A percentile compares a stretch with the other conserved stretches of the same genome.
Conservation (phyloP, 352 stramenopile genomes). For the Phytophthora crassamura region DNA sequence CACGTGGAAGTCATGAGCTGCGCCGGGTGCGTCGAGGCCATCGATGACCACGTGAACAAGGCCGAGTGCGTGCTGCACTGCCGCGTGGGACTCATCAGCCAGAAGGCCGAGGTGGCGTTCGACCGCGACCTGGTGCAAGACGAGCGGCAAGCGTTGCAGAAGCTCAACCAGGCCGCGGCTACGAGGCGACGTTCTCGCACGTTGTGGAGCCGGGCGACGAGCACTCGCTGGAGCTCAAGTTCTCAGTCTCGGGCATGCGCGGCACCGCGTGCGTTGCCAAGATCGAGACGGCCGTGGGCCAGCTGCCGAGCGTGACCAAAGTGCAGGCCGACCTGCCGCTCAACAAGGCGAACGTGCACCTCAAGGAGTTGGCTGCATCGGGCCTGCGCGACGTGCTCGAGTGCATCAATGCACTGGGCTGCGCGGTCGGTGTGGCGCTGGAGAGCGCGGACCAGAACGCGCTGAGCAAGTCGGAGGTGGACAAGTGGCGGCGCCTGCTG, state of each 20-base stretch:
- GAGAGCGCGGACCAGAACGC: conserved; percentile 68
- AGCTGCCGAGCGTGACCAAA: conserved; percentile 76
- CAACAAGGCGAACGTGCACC: conserved; percentile 79
- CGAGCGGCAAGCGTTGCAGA: conserved; percentile 50
- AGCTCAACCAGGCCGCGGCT: conserved; percentile 82
- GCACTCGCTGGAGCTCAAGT: conserved; percentile 84
- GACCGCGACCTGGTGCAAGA: conserved; percentile 73
- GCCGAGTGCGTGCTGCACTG: conserved; percentile 73
- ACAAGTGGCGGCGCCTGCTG: conserved; percentile 80
- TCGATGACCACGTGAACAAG: conserved; percentile 80
- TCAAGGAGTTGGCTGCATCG: conserved; percentile 80
- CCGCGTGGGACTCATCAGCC: conserved; percentile 84
- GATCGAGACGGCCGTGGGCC: conserved; percentile 68
- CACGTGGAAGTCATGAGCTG: conserved; percentile 89
- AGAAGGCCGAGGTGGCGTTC: conserved; percentile 88
- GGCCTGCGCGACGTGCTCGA: conserved; percentile 77
- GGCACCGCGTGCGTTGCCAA: conserved; percentile 66
- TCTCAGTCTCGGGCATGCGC: conserved; percentile 75
- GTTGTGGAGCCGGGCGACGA: conserved; percentile 74
- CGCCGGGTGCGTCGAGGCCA: conserved; percentile 86
- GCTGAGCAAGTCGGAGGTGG: conserved; percentile 72
- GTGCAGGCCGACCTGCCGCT: conserved; percentile 68
- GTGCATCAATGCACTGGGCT: conserved; percentile 72
- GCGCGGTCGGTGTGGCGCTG: conserved; percentile 57
- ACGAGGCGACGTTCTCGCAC: conserved; percentile 80